Percentiles rank a stretch among this genome's conserved stretches.
These are phyloP conservation scores for Rhododendron ovatum DNA, from an alignment of 148 eudicot species.

Conservation along the genomic window DNA sequence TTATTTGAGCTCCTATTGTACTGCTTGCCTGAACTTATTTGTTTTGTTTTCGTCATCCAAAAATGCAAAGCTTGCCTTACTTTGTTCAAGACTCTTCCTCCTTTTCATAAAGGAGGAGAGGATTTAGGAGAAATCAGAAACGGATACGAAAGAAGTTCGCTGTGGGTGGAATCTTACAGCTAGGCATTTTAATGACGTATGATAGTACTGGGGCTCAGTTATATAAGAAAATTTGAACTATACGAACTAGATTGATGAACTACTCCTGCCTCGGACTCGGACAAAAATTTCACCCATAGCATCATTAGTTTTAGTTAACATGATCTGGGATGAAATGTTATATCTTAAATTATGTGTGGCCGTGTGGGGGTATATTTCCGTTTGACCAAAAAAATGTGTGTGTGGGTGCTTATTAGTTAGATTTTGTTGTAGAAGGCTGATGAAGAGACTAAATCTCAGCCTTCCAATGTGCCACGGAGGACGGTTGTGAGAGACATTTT, in stretches of 20 bases:
- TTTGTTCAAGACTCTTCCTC: not conserved
- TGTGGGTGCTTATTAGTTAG: not conserved
- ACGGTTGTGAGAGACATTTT: too few species aligned
- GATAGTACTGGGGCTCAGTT: not conserved
- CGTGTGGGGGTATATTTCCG: not conserved
- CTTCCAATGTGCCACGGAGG: too few species aligned
- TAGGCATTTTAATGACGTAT: not conserved
- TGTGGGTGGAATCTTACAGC: not conserved
- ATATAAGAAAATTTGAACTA: not conserved
- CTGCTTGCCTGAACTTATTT: not conserved
- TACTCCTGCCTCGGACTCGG: not conserved
- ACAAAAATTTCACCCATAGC: not conserved
- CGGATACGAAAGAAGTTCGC: not conserved
- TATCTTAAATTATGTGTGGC: not conserved
- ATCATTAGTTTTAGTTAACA: not conserved
- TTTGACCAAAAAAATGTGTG: too few species aligned
- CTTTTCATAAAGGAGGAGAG: not conserved
- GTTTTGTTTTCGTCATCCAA: not conserved
- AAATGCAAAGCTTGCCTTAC: not conserved
- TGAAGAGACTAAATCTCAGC: too few species aligned
- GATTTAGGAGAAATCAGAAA: not conserved
- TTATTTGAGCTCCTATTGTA: not conserved
- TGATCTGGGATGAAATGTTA: not conserved
- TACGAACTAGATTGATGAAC: not conserved
- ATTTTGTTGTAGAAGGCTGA: not conserved